Base-by-base conservation (phyloP, 1,139 yeast genomes). In the Williopsis jadinii region DNA sequence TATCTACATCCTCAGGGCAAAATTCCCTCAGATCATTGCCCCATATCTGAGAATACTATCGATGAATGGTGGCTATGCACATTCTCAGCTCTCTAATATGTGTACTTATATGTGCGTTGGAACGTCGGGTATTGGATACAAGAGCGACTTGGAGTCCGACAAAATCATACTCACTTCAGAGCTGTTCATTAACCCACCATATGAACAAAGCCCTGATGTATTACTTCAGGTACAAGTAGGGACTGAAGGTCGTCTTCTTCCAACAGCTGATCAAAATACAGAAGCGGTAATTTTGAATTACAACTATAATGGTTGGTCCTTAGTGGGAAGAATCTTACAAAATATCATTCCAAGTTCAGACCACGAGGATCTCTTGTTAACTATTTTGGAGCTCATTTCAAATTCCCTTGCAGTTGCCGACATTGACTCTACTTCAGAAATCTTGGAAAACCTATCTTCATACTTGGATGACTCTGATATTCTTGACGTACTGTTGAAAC, bases 221-320 rank as follows among this genome's bases (percentile, higher is more conserved):
- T 47, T 64, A 27, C 51, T 70, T 30, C 56, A 61, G 13, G 52
- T 76, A 24, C 71, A 73, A 3, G 56, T 63, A n/a, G 80, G 82
- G 3, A 83, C 95, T 0, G 74, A 70, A 45, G 97, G 92, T 3
- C 82, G 81, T 50, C 62, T 85, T 1, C 61, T 86, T 29, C 77
- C 85, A 1, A 61, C 76, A 2, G 55, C 67, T 3, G 52, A 49
- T 35, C 51, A 47, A 29, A 49, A 47, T 30, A 44, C 45, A 30
- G 71, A 79, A 6, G 69, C 85, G 34, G 83, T 84, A 1, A 73
- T 87, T 28, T 88, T 92, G 65, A 65, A 82, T 35, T 77, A 83
- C 58, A 71, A 73, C 6, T 87, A 80, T 56, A 84, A 80, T 56
- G 97, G 97, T 1, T 87, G 97, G 95, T 75, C 94, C 0, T 66